Evolutionary conservation across 148 eudicot genomes (phyloP).

Genomic region (Vaccinium darrowii): DNA sequence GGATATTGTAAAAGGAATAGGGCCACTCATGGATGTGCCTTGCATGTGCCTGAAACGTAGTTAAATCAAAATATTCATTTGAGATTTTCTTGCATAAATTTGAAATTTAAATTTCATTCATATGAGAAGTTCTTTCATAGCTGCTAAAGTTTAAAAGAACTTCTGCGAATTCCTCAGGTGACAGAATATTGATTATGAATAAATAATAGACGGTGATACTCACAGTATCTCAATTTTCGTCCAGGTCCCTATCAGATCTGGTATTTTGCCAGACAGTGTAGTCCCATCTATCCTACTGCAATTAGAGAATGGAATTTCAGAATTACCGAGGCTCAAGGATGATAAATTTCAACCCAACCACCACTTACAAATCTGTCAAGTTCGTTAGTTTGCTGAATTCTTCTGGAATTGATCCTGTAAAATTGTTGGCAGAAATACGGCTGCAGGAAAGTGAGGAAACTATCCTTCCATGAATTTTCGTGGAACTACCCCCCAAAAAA

Average conservation of each 20-base stretch:
- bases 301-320: conserved; percentile 1
- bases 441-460: conserved; percentile 36
- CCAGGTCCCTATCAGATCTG: conserved; percentile 75
- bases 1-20: conserved; percentile 64
- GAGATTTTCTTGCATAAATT: not conserved
- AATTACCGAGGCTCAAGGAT: not conserved
- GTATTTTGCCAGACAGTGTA: conserved; percentile 63
- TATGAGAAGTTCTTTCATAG: not conserved
- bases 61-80: not conserved
- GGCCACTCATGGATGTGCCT: conserved; percentile 82
- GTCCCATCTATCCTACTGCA: conserved; percentile 84
- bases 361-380: conserved; percentile 66
- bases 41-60: conserved; percentile 61
- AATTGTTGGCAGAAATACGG: conserved; percentile 63
- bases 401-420: conserved; percentile 72
- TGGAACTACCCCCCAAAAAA: not conserved
- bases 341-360: not conserved
- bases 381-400: conserved; percentile 53
- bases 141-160: not conserved
- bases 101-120: not conserved
- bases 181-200: not conserved
- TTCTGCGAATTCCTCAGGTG: not conserved
- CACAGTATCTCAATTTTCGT: conserved; percentile 51
- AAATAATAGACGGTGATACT: conserved; percentile 24
- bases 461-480: not conserved